These are phyloP conservation scores for Podospora bellae-mahoneyi DNA, from an alignment of 495 filamentous ascomycete genomes.

Conservation along the genomic window DNA sequence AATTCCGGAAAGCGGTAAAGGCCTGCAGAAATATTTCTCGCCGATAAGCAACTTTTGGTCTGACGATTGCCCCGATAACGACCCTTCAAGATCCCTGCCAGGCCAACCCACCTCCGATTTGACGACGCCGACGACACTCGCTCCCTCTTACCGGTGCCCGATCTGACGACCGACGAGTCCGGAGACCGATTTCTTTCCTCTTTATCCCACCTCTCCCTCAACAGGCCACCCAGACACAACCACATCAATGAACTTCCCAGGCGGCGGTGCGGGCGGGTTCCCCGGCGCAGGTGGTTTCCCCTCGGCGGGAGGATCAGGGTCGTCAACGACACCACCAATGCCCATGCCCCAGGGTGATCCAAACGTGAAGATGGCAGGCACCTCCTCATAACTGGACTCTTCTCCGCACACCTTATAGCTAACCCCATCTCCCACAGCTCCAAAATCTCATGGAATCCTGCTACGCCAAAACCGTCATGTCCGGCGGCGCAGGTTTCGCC, in stretches of 20 bases:
- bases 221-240: not conserved
- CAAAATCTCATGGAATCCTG: constrained; percentile 81
- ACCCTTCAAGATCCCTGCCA: constrained; percentile 1
- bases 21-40: constrained; percentile 5
- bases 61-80: constrained; percentile 1
- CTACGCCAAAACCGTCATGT: constrained; percentile 74
- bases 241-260: constrained; percentile 24
- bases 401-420: not conserved
- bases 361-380: constrained; percentile 37
- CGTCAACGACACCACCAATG: constrained; percentile 5
- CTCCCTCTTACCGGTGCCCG: not conserved
- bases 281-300: constrained; percentile 18
- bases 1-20: not conserved
- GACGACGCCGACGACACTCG: not conserved
- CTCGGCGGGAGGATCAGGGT: not conserved
- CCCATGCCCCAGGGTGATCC: constrained; percentile 40
- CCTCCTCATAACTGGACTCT: not conserved
- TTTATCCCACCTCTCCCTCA: not conserved
- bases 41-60: constrained; percentile 5
- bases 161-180: not conserved
- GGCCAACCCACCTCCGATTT: not conserved
- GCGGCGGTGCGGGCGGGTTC: constrained; percentile 18
- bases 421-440: constrained; percentile 15
- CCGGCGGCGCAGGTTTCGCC: constrained; percentile 83
- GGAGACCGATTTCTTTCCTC: not conserved